These are phyloP conservation scores for Hyaloscypha finlandica DNA, from an alignment of 495 filamentous ascomycete species.

Conservation along the genomic window DNA sequence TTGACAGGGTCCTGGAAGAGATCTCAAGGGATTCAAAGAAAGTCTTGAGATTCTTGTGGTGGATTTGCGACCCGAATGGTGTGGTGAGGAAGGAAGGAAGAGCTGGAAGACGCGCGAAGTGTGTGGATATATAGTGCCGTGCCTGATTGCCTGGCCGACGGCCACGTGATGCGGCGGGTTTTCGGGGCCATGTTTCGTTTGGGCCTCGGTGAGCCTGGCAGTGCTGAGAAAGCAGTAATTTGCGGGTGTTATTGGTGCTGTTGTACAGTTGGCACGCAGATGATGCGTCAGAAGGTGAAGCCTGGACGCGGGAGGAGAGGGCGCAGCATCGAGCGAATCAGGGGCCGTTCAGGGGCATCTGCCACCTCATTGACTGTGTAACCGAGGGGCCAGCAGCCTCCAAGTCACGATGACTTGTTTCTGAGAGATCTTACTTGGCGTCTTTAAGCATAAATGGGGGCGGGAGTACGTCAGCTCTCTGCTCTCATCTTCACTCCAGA, in stretches of 20 bases:
- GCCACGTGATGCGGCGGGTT: slow-evolving; percentile 8
- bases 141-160: slow-evolving; percentile 14
- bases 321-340: slow-evolving; percentile 25
- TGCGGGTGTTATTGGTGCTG: slow-evolving; percentile 14
- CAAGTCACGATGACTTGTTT: too few relatives aligned
- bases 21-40: slow-evolving; percentile 35
- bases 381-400: background rate
- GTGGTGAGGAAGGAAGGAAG: slow-evolving; percentile 35
- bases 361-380: slow-evolving; percentile 6
- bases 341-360: slow-evolving; percentile 1
- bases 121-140: slow-evolving; percentile 10
- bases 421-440: too few relatives aligned
- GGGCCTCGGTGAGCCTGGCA: background rate
- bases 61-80: slow-evolving; percentile 35
- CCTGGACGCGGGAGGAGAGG: background rate
- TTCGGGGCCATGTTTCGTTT: slow-evolving; percentile 1
- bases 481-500: too few relatives aligned
- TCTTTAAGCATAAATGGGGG: too few relatives aligned
- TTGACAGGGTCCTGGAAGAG: slow-evolving; percentile 38
- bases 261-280: slow-evolving; percentile 2
- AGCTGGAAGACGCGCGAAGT: slow-evolving; percentile 18
- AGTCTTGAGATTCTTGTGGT: slow-evolving; percentile 34
- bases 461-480: too few relatives aligned
- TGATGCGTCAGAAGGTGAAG: background rate
- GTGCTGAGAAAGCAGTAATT: background rate